Base-by-base conservation (phyloP, 192 early-diverging fungal species). In the Linnemannia hyalina region DNA sequence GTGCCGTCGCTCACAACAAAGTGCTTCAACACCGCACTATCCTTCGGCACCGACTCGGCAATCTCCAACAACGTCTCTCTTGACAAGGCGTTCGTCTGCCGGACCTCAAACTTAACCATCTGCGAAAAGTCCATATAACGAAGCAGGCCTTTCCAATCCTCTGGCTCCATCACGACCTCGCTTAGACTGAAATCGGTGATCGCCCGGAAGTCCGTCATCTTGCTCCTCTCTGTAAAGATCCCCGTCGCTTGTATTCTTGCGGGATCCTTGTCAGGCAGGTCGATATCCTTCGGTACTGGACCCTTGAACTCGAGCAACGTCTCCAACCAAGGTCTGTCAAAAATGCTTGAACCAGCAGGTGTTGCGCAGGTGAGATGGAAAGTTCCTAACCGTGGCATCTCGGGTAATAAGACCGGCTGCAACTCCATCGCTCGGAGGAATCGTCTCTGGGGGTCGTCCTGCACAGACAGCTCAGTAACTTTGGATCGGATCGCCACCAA, bases 61-160 rank as follows among this genome's bases (percentile, higher is more conserved):
- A 65, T 65, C 26, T 65, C 26, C 6, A 65, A 29, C 60, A 65
- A 32, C 11, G 60, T 65, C 60, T 65, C 60, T 10, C 29, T 65
- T 3, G 60, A 65, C 13, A 65, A 13, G 9, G 60, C 0, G 26
- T 65, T 65, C 60, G n/a, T 65, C 26, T 65, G 60, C 11, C 10
- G n/a, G 60, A 65, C 60, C 60, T 65, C 60, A 32, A 65, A 65
- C 26, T 65, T 65, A 26, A 65, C 29, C 60, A 65, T 15, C 60
- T 65, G 11, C 29, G 60, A 35, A 23, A 65, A 65, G 29, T 65
- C 60, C 60, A 65, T 26, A 26, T 65, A 65, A 11, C 2, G 10
- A 15, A 65, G 29, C 26, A 65, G 29, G 11, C 10, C 11, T 0
- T 9, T 15, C 60, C 60, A 65, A 15, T 65, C 60, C 26, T 32